Base-by-base conservation (phyloP, 345 rosid genomes). In the Citrus unshiu region DNA sequence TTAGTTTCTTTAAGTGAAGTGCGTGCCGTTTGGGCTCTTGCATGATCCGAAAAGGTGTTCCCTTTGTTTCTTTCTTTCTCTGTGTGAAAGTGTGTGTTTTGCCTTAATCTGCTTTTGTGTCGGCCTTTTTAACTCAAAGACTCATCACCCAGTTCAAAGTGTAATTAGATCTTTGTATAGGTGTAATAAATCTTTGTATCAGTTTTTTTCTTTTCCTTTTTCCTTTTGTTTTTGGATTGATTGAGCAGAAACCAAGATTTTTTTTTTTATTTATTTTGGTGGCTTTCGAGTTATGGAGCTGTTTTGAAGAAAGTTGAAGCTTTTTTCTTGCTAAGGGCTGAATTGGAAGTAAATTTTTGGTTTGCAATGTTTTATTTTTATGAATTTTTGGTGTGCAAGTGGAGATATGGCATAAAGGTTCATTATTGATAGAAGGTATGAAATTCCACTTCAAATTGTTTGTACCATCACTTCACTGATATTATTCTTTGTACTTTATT, bases 11-110 rank as follows among this genome's bases (percentile, higher is more conserved):
- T 54, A 54, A 54, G 58, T 18, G n/a, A 62, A 81, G 85, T 74
- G 71, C 67, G 65, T 81, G 79, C 64, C 62, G 81, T 80, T 85
- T 84, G 91, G 88, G 83, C 84, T 76, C 80, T 83, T 83, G 87
- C 83, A 86, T 86, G 86, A 86, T 84, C 84, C 86, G 78, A 81
- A 84, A 86, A 83, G 78, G 49, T 70, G 60, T 46, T 1, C 51
- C 51, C 30, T 71, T 32, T 32, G 4, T 32, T 32, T 69, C 63
- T 76, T 65, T 72, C 75, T 81, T 37, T 69, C 70, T 40, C 67
- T 51, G 51, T 40, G 59, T 19, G 59, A 62, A 30, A 3, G 51
- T 9, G 68, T 35, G 76, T 65, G 57, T 78, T 85, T 80, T 81
- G 5, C 22, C 6, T 16, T 54, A 54, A 76, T 84, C 84, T 81